Percentiles rank a stretch among this genome's conserved stretches.
Conservation (phyloP, 176 grass and related monocot genomes). For the Coix lacrymajobi region DNA sequence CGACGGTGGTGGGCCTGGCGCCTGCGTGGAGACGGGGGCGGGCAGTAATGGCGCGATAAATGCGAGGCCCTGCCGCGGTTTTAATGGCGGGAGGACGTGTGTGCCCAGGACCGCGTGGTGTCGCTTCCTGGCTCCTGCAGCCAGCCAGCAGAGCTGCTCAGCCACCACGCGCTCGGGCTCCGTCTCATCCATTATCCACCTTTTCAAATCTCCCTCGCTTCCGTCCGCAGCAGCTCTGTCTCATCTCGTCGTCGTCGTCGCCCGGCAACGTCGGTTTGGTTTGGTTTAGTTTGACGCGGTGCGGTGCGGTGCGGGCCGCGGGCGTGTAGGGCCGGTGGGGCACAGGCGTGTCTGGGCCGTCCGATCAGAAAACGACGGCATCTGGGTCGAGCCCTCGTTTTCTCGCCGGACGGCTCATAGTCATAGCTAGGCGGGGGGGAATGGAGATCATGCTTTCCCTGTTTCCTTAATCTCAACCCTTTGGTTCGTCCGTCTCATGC, state of each 20-base stretch:
- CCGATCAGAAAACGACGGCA: slow-evolving; percentile 50
- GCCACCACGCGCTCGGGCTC: not conserved
- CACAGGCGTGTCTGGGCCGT: not conserved
- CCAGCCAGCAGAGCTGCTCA: not conserved
- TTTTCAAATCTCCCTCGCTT: not conserved
- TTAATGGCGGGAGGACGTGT: slow-evolving; percentile 54
- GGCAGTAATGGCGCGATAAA: slow-evolving; percentile 52
- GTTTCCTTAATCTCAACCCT: not conserved
- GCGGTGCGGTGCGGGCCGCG: not conserved
- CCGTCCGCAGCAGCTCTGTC: too few relatives aligned
- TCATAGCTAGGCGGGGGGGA: not conserved
- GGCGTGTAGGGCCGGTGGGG: not conserved
- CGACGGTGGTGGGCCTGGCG: slow-evolving; percentile 32
- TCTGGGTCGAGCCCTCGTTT: slow-evolving; percentile 31
- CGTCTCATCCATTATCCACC: not conserved
- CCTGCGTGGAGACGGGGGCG: slow-evolving; percentile 16
- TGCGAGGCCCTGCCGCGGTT: slow-evolving; percentile 32
- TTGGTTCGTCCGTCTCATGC: not conserved
- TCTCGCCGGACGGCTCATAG: slow-evolving; percentile 36
- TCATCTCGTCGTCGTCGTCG: not conserved
- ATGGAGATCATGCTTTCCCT: not conserved
- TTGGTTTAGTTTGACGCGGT: not conserved
- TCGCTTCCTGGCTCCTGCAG: slow-evolving; percentile 23
- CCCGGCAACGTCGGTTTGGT: too few relatives aligned
- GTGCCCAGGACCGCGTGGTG: slow-evolving; percentile 23